Conservation (phyloP, 2,329 filamentous ascomycete genomes). For the Aureobasidium sp. region DNA sequence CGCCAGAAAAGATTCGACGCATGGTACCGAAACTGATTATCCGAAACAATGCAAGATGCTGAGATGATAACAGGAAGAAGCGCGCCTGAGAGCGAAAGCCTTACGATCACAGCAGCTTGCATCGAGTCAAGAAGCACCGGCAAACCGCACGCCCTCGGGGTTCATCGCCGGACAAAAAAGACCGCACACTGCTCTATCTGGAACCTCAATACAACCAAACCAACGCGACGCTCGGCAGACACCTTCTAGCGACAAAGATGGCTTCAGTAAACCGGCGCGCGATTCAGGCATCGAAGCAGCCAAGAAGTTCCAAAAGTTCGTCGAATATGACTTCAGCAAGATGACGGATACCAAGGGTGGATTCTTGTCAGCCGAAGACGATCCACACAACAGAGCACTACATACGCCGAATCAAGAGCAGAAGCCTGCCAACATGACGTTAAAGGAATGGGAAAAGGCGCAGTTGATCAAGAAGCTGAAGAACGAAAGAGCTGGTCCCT, state of each 20-base stretch:
- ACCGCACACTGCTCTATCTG: slow-evolving; percentile 52
- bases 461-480: slow-evolving; percentile 66
- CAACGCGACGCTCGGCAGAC: slow-evolving; percentile 57
- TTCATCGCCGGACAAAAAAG: slow-evolving; percentile 61
- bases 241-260: slow-evolving; percentile 24
- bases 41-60: neutral
- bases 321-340: slow-evolving; percentile 95
- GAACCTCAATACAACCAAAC: slow-evolving; percentile 44
- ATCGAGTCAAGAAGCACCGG: slow-evolving; percentile 38
- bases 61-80: slow-evolving; percentile 59
- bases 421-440: slow-evolving; percentile 79
- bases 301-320: slow-evolving; percentile 83
- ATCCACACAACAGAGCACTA: slow-evolving; percentile 77
- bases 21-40: slow-evolving; percentile 33
- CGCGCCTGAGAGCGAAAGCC: slow-evolving; percentile 80
- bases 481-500: slow-evolving; percentile 68
- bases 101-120: slow-evolving; percentile 65
- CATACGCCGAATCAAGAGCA: slow-evolving; percentile 49
- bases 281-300: slow-evolving; percentile 60
- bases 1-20: slow-evolving; percentile 51
- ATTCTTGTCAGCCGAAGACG: slow-evolving; percentile 83
- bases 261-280: slow-evolving; percentile 24
- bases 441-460: slow-evolving; percentile 82
- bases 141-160: slow-evolving; percentile 25
- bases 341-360: slow-evolving; percentile 98